phyloP scores from a whole-genome alignment of 108 stramenopile species.

The Epipyxis sp. region DNA sequence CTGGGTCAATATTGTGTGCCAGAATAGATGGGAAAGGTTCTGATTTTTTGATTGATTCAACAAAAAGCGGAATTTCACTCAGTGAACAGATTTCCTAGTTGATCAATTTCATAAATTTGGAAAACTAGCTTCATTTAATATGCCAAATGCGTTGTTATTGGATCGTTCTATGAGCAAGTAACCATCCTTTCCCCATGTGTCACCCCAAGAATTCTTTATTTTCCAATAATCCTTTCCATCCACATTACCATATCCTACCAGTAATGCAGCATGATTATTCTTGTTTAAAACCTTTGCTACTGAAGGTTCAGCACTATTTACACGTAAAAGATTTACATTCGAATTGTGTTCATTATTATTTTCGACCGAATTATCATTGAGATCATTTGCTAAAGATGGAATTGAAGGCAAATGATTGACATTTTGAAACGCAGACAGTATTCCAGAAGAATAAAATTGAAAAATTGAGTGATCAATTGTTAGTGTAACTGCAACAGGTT shows the following conservation, averaged over 20 bases:
- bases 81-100: no score
- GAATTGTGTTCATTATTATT: no score
- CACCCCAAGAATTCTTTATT: slow-evolving; percentile 74
- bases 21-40: no score
- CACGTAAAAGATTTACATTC: no score
- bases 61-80: no score
- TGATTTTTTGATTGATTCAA: no score
- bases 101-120: slow-evolving; percentile 16
- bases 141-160: slow-evolving; percentile 1
- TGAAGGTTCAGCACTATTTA: no score
- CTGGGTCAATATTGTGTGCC: no score
- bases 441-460: slow-evolving; percentile 49
- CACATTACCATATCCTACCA: slow-evolving; percentile 38
- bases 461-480: slow-evolving; percentile 48
- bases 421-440: no score
- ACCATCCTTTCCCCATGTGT: slow-evolving; percentile 74
- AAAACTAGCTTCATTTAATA: slow-evolving; percentile 28
- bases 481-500: slow-evolving; percentile 56
- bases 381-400: no score
- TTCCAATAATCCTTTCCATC: slow-evolving; percentile 52
- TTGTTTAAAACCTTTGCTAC: slow-evolving; percentile 28
- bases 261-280: slow-evolving; percentile 38
- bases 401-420: no score
- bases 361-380: no score
- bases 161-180: slow-evolving; percentile 61